Base-by-base conservation (phyloP, 106 monocot species). In the Dioscorea alata region DNA sequence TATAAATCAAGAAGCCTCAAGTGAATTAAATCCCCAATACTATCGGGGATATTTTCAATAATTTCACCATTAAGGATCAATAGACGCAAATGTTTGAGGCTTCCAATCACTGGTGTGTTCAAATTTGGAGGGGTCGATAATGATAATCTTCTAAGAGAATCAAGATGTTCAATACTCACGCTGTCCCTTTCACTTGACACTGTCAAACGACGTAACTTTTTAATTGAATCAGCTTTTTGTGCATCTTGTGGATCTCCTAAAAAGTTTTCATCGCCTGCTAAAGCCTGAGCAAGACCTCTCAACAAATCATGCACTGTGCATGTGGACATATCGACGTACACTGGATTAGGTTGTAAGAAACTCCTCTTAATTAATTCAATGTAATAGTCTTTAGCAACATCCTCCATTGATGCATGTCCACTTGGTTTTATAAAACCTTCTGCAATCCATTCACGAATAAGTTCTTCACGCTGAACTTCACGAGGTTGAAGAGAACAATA, bases 221-320 rank as follows among this genome's bases (percentile, higher is more conserved):
- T 28, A 1, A 28, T 3, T 28, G 28, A 28, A 28, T 28, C 28
- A 28, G 28, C 3, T 1, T 3, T 28, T 28, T 28, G 28, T 28
- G 28, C 28, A 3, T 13, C 48, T 24, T 60, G 21, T 16, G 50
- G 48, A 24, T 64, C 51, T 23, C 64, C 64, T n/a, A 18, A 28
- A 12, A 70, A 66, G n/a, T 15, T 63, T 28, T 78, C 78, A 48
- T 49, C 53, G 28, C 24, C 12, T 50, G 83, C 60, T 8, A 83
- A 13, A 56, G 57, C 48, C 17, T 24, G 33, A 58, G 74, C 78
- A 33, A 78, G 78, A 56, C 51, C 66, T 2, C 63, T 20, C 0
- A 77, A 16, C 10, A 78, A 65, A 59, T 72, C 72, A 49, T 78
- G 83, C 71, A 83, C 74, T 49, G 7, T 71, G 67, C 83, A 79